Evolutionary conservation across 495 filamentous ascomycete genomes (phyloP).

Genomic region (Darksidea phi): DNA sequence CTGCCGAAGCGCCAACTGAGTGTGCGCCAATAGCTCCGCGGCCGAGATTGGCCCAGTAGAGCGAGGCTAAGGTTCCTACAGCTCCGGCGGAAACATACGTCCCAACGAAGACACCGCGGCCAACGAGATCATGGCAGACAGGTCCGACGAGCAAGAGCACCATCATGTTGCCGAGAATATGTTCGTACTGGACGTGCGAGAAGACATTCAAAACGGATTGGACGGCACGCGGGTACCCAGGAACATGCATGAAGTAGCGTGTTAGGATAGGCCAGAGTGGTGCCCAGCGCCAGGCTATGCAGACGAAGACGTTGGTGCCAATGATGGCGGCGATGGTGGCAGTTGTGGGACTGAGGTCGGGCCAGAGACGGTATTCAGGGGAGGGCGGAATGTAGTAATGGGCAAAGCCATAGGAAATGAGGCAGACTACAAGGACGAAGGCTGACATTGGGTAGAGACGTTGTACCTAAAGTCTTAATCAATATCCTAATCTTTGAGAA

Average conservation of each 20-base stretch:
- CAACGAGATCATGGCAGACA: slow-evolving; percentile 79
- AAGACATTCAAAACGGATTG: slow-evolving; percentile 70
- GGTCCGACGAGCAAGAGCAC: slow-evolving; percentile 59
- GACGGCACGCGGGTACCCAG: slow-evolving; percentile 64
- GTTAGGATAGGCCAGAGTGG: slow-evolving; percentile 73
- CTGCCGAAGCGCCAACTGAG: slow-evolving; percentile 21
- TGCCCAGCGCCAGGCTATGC: slow-evolving; percentile 65
- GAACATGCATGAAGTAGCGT: slow-evolving; percentile 69
- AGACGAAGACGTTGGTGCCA: slow-evolving; percentile 61
- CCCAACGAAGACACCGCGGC: slow-evolving; percentile 78
- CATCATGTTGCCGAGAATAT: slow-evolving; percentile 71
- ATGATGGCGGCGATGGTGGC: slow-evolving; percentile 73
- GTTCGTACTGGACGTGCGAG: slow-evolving; percentile 68
- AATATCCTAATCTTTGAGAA: neutral
- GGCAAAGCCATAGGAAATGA: slow-evolving; percentile 55
- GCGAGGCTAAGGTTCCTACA: slow-evolving; percentile 50
- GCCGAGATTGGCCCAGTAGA: slow-evolving; percentile 31
- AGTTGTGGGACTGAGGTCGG: slow-evolving; percentile 71
- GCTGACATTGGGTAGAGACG: slow-evolving; percentile 65
- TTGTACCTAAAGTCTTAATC: slow-evolving; percentile 48
- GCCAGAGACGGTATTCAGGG: slow-evolving; percentile 61
- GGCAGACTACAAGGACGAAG: slow-evolving; percentile 55
- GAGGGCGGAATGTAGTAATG: slow-evolving; percentile 63
- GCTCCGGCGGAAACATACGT: slow-evolving; percentile 70
- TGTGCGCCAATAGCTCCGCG: slow-evolving; percentile 4